Base-by-base conservation (phyloP, 2,329 filamentous ascomycete genomes). In the Trichoderma endophyticum region DNA sequence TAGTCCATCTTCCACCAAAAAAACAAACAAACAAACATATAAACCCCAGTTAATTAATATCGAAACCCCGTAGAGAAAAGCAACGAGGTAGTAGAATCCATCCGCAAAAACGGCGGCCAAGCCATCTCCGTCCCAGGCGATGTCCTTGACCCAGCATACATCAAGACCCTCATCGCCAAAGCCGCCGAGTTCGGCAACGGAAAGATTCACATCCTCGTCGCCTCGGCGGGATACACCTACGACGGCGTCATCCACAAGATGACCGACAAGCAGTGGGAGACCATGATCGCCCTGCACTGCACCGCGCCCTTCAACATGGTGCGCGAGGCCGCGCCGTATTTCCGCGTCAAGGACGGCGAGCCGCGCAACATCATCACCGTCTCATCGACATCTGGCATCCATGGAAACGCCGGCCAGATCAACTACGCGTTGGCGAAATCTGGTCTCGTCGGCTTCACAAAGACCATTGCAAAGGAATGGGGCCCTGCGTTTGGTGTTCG, bases 161-260 rank as follows among this genome's bases (percentile, higher is more conserved):
- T 95, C 79, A 86, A 89, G 73, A 83, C 86, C 11, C 87, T 97
- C n/a, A 89, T 97, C 30, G 85, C 90, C 79, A 89, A 90, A 78
- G 87, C 93, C 0, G 94, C 93, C 1, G 91, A 91, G 62, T 97
- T 97, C 79, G 94, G 94, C 72, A 85, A 87, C 75, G 94, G 93
- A 78, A 97, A 97, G 85, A 94, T 97, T 74, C 92, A 97, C 81
- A 92, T 96, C 79, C 91, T 97, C 71, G 92, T 97, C 73, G 97
- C 97, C 83, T 97, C 97, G 80, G 94, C 94, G 0, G 94, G 93
- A 56, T 97, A 93, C 83, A 97, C 94, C 1, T 97, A 94, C 93
- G 94, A 97, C 81, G 94, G 92, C 7, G 93, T 97, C 51, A 94
- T 97, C 75, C 93, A 97, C 86, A 97, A 96, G 86, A 95, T 94